A percentile compares a stretch with the other conserved stretches of the same genome.
Evolutionary conservation across 306 rosid species (phyloP).

Genomic region (Medicago lupulina): DNA sequence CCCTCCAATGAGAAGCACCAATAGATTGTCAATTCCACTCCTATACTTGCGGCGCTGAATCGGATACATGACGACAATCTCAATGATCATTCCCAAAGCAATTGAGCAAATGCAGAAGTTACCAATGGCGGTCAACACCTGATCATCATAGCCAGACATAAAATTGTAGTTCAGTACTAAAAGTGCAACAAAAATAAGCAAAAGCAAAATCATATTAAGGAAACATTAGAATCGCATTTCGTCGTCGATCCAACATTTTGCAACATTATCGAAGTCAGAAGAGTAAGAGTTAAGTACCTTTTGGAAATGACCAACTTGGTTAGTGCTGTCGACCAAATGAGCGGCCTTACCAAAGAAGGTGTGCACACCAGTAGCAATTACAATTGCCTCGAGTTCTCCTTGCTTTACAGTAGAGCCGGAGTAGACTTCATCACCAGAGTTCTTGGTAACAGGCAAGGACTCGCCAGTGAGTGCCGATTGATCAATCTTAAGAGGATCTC

Average conservation of each 20-base stretch:
- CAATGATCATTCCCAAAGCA: conserved; percentile 73
- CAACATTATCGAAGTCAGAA: neutral
- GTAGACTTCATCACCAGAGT: conserved; percentile 74
- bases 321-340: conserved; percentile 84
- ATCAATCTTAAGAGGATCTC: conserved; percentile 83
- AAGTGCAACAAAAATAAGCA: too few relatives aligned
- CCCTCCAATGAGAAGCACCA: conserved; percentile 95
- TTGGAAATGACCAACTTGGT: conserved; percentile 86
- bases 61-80: conserved; percentile 83
- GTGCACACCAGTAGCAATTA: conserved; percentile 92
- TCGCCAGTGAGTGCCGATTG: conserved; percentile 94
- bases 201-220: too few relatives aligned
- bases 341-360: conserved; percentile 99
- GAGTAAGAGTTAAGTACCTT: conserved; percentile 51
- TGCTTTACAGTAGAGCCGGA: conserved; percentile 95
- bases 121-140: conserved; percentile 92
- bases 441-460: conserved; percentile 68
- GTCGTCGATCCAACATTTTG: neutral
- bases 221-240: neutral
- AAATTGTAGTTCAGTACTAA: neutral
- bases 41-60: conserved; percentile 77
- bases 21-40: conserved; percentile 80
- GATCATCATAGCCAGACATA: conserved; percentile 36
- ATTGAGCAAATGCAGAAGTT: conserved; percentile 94
- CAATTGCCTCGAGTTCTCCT: conserved; percentile 92